Conservation (phyloP, 805 yeast species). For the Metschnikowia lachancei region DNA sequence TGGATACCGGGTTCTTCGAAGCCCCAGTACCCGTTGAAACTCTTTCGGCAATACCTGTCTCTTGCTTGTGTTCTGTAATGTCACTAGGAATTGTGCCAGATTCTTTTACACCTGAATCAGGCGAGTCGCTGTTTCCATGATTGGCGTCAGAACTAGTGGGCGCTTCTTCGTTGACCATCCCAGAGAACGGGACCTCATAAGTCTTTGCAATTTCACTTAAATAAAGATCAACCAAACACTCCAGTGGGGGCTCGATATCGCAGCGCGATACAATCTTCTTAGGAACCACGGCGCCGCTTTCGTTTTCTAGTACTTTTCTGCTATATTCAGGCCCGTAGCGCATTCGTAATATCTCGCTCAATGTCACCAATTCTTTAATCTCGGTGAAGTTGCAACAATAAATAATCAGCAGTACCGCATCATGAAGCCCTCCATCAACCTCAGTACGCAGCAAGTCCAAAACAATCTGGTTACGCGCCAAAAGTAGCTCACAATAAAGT, state of each 20-base stretch:
- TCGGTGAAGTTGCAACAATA: conserved; percentile 73
- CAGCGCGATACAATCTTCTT: conserved; percentile 64
- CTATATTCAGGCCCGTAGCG: conserved; percentile 71
- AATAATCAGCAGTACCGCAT: conserved; percentile 69
- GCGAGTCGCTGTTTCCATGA: conserved; percentile 32
- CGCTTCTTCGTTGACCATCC: conserved; percentile 35
- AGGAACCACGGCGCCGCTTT: conserved; percentile 51
- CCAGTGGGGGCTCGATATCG: conserved; percentile 62
- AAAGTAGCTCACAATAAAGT: conserved; percentile 73
- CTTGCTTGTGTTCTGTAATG: background rate
- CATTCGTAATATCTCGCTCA: conserved; percentile 59
- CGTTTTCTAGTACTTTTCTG: conserved; percentile 51
- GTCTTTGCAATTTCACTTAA: conserved; percentile 78
- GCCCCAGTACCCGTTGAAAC: background rate
- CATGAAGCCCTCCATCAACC: conserved; percentile 63
- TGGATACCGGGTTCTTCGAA: conserved; percentile 22
- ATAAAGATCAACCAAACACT: conserved; percentile 64
- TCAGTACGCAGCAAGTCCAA: conserved; percentile 40
- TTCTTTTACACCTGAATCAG: conserved; percentile 16
- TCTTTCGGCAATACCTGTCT: conserved; percentile 3
- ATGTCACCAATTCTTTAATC: conserved; percentile 61
- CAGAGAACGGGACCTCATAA: conserved; percentile 71
- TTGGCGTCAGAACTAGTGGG: conserved; percentile 24
- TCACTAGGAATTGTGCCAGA: conserved; percentile 3
- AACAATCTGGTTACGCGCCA: conserved; percentile 69